phyloP scores from a whole-genome alignment of 257 asterid genomes.

The Solanum tacnaense region DNA sequence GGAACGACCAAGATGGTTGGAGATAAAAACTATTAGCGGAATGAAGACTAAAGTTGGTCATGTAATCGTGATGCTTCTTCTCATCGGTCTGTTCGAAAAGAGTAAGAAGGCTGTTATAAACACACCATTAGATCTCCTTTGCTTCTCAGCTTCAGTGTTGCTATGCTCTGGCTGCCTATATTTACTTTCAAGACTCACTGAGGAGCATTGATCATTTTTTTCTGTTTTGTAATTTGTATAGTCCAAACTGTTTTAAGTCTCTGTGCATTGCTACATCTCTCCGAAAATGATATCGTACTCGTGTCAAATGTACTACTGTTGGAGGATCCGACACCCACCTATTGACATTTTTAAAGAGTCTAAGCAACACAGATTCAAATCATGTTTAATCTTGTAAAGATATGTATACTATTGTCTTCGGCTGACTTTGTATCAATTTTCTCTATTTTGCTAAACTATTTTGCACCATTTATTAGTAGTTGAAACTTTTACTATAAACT shows the following conservation, averaged over 20 bases:
- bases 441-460: conserved; percentile 7
- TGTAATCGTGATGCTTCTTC: conserved; percentile 88
- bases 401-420: background rate
- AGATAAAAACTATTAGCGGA: conserved; percentile 67
- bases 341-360: background rate
- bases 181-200: conserved; percentile 63
- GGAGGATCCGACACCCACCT: background rate
- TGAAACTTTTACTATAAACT: background rate
- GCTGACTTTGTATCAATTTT: background rate
- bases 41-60: conserved; percentile 87
- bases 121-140: conserved; percentile 75
- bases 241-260: background rate
- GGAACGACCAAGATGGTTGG: conserved; percentile 91
- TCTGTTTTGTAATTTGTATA: background rate
- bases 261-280: no score
- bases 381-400: background rate
- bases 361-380: background rate
- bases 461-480: background rate
- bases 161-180: conserved; percentile 70
- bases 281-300: background rate
- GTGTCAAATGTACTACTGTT: background rate
- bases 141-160: conserved; percentile 75
- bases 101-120: conserved; percentile 70
- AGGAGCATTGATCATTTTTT: background rate
- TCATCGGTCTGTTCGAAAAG: conserved; percentile 81